phyloP scores from a whole-genome alignment of 225 moss, liverwort and hornwort genomes.

The Straminergon stramineum region DNA sequence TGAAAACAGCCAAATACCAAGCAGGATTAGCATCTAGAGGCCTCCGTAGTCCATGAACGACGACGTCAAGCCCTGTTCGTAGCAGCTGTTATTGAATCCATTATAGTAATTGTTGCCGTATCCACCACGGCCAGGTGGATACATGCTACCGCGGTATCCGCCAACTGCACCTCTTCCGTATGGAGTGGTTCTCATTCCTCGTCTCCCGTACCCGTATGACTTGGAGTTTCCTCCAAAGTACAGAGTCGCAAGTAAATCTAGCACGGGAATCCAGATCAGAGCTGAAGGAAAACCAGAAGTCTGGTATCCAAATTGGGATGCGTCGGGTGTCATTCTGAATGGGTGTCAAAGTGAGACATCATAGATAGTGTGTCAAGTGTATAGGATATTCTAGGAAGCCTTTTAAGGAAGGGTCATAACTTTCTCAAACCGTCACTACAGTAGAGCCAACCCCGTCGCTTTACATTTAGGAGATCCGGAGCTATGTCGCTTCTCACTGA shows the following conservation, averaged over 20 bases:
- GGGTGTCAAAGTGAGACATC: neutral
- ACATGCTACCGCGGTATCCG: neutral
- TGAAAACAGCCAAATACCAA: slow-evolving; percentile 28
- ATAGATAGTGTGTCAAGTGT: too few relatives aligned
- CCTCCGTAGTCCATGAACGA: slow-evolving; percentile 29
- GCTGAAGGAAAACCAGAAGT: neutral
- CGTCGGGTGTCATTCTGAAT: neutral
- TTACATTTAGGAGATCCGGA: too few relatives aligned
- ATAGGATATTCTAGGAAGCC: too few relatives aligned
- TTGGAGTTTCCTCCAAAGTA: neutral
- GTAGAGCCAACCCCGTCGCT: too few relatives aligned
- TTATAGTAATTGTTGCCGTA: neutral
- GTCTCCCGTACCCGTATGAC: neutral
- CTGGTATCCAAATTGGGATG: neutral
- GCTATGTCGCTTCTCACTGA: too few relatives aligned
- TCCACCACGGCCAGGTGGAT: neutral
- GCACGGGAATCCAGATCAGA: neutral
- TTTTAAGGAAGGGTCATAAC: too few relatives aligned
- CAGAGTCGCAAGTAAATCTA: neutral
- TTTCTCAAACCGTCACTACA: too few relatives aligned
- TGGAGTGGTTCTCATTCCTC: neutral
- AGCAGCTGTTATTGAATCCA: neutral
- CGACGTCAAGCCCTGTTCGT: slow-evolving; percentile 3
- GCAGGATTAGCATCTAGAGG: slow-evolving; percentile 26
- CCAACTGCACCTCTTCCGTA: neutral